Conservation (phyloP, 495 filamentous ascomycete species). For the Hyaloscypha finlandica region DNA sequence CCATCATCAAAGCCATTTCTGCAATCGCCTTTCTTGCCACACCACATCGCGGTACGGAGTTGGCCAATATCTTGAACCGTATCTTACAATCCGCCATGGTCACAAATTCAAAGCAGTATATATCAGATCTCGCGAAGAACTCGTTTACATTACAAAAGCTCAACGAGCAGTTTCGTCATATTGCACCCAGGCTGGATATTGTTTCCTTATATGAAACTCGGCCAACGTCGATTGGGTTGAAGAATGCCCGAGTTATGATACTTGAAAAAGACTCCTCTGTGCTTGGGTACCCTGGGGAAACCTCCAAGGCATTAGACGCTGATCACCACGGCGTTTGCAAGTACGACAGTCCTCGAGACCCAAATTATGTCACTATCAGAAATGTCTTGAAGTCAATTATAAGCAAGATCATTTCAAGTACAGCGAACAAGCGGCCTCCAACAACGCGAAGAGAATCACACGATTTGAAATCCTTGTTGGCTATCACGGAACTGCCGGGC, state of each 20-base stretch:
- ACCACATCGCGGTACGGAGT: neutral
- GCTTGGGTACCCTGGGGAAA: constrained; percentile 47
- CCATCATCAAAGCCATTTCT: neutral
- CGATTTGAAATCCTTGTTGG: neutral
- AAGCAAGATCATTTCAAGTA: neutral
- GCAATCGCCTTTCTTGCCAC: constrained; percentile 1
- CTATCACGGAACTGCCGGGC: neutral
- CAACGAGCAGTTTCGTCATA: constrained; percentile 4
- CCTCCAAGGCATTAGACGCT: constrained; percentile 42
- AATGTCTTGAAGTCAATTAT: constrained; percentile 37
- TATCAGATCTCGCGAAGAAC: neutral
- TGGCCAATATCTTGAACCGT: neutral
- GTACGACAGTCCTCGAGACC: constrained; percentile 40
- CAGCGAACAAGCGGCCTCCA: no score
- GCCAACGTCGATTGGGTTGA: neutral
- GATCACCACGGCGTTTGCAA: constrained; percentile 54
- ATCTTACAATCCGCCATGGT: neutral
- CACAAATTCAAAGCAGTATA: neutral
- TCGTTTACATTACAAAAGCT: neutral
- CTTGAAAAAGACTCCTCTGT: constrained; percentile 44
- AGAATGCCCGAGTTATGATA: neutral
- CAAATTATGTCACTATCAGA: constrained; percentile 43
- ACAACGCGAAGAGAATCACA: no score
- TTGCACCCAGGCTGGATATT: neutral
- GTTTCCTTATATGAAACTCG: constrained; percentile 1